Evolutionary conservation across 768 basidiomycete species (phyloP).

Genomic region (Pulveroboletus frians): DNA sequence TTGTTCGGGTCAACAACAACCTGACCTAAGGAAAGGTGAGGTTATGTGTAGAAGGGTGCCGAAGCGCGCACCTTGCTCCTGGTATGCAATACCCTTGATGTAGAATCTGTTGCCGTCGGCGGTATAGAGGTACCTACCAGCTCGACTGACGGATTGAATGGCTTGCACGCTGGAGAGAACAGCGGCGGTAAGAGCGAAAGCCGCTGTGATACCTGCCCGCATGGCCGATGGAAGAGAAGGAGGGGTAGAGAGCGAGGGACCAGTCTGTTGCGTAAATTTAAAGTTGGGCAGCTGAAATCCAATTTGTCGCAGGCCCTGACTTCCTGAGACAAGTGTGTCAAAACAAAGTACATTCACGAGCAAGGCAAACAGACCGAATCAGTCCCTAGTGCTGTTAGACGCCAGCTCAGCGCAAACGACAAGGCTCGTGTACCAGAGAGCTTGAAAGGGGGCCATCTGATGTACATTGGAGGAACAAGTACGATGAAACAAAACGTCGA

Average conservation of each 20-base stretch:
- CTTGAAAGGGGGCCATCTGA: no score
- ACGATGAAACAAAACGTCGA: not conserved
- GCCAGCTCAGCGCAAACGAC: no score
- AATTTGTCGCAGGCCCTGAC: no score
- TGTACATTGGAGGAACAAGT: no score
- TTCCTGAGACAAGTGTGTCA: no score
- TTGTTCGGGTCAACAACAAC: conserved; percentile 46
- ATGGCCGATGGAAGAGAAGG: conserved; percentile 19
- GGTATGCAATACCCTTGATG: conserved; percentile 85
- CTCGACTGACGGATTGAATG: conserved; percentile 60
- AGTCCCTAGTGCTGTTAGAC: no score
- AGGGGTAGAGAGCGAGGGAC: conserved; percentile 3
- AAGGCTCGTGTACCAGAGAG: no score
- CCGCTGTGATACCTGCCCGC: conserved; percentile 21
- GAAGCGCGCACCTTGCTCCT: conserved; percentile 58
- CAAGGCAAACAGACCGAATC: no score
- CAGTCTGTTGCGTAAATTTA: not conserved
- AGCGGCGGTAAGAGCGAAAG: conserved; percentile 36
- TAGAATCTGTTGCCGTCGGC: conserved; percentile 74
- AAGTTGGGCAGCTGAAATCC: no score
- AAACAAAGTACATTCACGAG: no score
- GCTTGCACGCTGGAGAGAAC: conserved; percentile 54
- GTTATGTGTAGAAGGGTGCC: not conserved
- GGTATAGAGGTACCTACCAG: conserved; percentile 78
- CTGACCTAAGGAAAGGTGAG: conserved; percentile 26